Evolutionary conservation across 1,139 yeast species (phyloP).

Genomic region (Saccharomycopsis crataegensis): DNA sequence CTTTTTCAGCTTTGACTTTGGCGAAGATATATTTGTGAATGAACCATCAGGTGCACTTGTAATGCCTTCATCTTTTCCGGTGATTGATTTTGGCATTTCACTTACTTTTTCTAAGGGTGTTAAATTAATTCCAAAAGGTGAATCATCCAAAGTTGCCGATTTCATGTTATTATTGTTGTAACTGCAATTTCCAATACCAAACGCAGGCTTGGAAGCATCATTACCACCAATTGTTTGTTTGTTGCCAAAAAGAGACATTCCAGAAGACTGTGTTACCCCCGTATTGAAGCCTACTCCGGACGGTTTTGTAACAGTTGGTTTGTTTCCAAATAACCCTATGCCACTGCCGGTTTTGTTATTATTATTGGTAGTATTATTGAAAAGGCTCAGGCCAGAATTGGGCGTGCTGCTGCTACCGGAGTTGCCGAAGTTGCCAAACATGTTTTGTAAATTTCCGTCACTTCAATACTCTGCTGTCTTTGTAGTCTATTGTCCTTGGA

Average conservation of each 20-base stretch:
- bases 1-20: neutral
- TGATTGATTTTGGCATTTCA: slow-evolving; percentile 18
- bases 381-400: neutral
- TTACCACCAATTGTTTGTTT: too few species aligned
- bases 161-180: neutral
- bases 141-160: slow-evolving; percentile 17
- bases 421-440: neutral
- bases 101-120: slow-evolving; percentile 3
- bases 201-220: neutral
- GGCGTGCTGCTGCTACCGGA: neutral
- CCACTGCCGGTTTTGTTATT: too few species aligned
- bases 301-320: too few species aligned
- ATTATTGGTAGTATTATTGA: too few species aligned
- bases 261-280: too few species aligned
- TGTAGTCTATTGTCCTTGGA: too few species aligned
- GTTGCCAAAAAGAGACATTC: too few species aligned
- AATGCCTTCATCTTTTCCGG: neutral
- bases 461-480: neutral
- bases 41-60: neutral
- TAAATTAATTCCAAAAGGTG: slow-evolving; percentile 18
- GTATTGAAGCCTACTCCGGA: too few species aligned
- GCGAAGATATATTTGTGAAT: neutral
- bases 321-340: too few species aligned
- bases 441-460: neutral
- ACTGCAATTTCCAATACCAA: neutral